phyloP scores from a whole-genome alignment of 805 yeast genomes.

The Lachancea lanzarotensis region DNA sequence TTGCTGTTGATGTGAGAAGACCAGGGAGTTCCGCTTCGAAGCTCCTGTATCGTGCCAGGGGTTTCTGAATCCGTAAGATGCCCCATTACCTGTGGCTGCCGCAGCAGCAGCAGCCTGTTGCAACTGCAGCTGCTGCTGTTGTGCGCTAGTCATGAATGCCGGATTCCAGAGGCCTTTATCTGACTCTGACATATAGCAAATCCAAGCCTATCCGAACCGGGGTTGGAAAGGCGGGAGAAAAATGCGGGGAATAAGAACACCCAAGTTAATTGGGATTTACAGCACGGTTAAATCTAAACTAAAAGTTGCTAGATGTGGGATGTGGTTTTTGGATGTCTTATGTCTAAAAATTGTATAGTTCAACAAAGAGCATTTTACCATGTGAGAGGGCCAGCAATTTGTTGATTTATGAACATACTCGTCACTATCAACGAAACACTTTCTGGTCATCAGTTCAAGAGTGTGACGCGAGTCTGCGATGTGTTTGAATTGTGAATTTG shows the following conservation, averaged over 20 bases:
- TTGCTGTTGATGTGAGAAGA: slow-evolving; percentile 6
- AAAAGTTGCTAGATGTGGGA: no score
- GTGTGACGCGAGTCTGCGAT: no score
- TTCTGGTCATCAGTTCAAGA: no score
- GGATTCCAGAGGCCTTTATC: slow-evolving; percentile 16
- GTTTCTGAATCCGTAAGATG: slow-evolving; percentile 17
- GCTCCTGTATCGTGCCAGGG: slow-evolving; percentile 20
- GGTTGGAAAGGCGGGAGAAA: background rate
- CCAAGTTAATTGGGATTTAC: no score
- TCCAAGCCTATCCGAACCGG: background rate
- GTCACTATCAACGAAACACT: no score
- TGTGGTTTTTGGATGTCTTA: no score
- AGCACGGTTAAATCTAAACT: no score
- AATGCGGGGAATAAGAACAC: background rate
- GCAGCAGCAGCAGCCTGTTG: slow-evolving; percentile 6
- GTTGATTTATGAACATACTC: background rate
- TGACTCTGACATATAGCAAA: slow-evolving; percentile 3
- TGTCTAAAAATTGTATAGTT: no score
- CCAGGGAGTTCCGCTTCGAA: slow-evolving; percentile 3
- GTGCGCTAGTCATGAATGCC: slow-evolving; percentile 11
- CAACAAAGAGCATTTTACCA: no score
- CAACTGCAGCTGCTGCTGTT: slow-evolving; percentile 8
- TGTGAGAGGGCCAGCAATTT: background rate
- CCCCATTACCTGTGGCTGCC: slow-evolving; percentile 1
- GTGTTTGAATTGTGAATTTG: no score